Evolutionary conservation across 139 green algal species (phyloP).

Genomic region (Closterium sp.): DNA sequence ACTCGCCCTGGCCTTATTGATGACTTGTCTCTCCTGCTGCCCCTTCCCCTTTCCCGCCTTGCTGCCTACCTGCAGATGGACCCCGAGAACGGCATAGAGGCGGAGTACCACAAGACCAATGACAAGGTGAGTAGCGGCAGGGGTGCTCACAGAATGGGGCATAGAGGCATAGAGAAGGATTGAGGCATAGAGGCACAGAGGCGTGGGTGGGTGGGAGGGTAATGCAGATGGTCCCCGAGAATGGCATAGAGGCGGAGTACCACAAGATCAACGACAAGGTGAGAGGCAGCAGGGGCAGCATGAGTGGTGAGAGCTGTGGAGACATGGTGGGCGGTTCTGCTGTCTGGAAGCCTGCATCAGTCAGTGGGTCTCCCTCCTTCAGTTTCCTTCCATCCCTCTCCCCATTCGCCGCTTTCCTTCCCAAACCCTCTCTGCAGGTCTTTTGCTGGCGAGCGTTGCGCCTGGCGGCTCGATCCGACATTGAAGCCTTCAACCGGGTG

Average conservation of each 20-base stretch:
- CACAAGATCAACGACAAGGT: conserved; percentile 5
- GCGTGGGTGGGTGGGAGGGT: background rate
- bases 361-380: background rate
- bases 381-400: background rate
- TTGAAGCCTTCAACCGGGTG: conserved; percentile 32
- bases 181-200: no score
- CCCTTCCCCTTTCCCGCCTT: no score
- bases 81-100: no score
- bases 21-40: background rate
- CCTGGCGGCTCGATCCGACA: conserved; percentile 17
- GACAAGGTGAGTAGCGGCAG: no score
- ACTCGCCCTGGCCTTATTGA: background rate
- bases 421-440: conserved; percentile 8
- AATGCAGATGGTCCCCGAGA: conserved; percentile 32
- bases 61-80: no score
- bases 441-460: conserved; percentile 28
- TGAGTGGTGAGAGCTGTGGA: no score
- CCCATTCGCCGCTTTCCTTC: background rate
- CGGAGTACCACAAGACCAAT: no score
- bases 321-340: background rate
- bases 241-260: conserved; percentile 27
- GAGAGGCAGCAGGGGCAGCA: background rate
- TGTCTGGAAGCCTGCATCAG: no score
- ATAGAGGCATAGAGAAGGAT: no score
- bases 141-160: no score